Conservation (phyloP, 495 filamentous ascomycete genomes). For the Pseudevernia furfuracea region DNA sequence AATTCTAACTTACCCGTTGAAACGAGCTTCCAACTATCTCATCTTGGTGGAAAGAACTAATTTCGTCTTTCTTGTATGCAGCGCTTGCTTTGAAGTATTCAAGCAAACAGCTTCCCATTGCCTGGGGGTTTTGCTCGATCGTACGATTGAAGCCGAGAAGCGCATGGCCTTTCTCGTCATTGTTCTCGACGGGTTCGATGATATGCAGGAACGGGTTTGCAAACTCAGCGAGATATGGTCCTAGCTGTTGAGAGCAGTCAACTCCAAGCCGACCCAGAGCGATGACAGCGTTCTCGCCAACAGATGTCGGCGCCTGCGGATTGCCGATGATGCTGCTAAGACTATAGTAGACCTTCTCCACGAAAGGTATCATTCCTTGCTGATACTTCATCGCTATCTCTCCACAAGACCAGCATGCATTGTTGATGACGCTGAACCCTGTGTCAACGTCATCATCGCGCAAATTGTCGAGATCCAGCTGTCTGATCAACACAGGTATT, state of each 20-base stretch:
- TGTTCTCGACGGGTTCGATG: constrained; percentile 76
- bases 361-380: constrained; percentile 69
- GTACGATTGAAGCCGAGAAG: constrained; percentile 82
- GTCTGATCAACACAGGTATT: constrained; percentile 71
- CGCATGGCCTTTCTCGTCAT: constrained; percentile 90
- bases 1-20: constrained; percentile 39
- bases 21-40: constrained; percentile 47
- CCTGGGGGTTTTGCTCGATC: constrained; percentile 78
- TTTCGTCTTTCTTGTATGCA: constrained; percentile 54
- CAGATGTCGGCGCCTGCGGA: constrained; percentile 76
- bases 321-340: constrained; percentile 72
- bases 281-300: constrained; percentile 92
- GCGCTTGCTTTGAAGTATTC: constrained; percentile 84
- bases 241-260: constrained; percentile 66
- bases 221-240: constrained; percentile 72
- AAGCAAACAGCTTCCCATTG: constrained; percentile 77
- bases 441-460: constrained; percentile 65
- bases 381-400: constrained; percentile 88
- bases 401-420: constrained; percentile 94
- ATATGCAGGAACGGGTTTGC: constrained; percentile 73
- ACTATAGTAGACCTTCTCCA: constrained; percentile 65
- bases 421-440: constrained; percentile 89
- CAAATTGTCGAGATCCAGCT: constrained; percentile 74
- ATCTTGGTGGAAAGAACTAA: constrained; percentile 37
- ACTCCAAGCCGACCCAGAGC: constrained; percentile 84